phyloP scores from a whole-genome alignment of 2,329 filamentous ascomycete species.

The Aureobasidium leucospermi region DNA sequence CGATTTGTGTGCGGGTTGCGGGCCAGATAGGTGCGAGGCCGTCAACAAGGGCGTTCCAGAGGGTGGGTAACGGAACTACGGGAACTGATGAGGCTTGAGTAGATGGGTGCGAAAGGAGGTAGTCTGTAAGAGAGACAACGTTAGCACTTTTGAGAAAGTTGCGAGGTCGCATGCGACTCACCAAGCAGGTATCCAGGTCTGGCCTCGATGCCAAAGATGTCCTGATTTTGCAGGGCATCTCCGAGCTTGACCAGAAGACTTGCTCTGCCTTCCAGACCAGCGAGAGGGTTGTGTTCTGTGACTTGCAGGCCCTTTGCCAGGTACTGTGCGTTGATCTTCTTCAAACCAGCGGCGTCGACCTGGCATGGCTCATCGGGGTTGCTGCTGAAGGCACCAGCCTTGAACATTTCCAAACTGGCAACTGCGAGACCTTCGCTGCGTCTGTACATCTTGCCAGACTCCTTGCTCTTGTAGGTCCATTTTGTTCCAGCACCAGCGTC shows the following conservation, averaged over 20 bases:
- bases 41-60: slow-evolving; percentile 88
- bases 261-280: slow-evolving; percentile 77
- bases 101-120: slow-evolving; percentile 83
- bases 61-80: slow-evolving; percentile 74
- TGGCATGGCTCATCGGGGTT: slow-evolving; percentile 73
- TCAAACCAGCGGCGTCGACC: slow-evolving; percentile 78
- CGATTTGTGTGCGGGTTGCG: slow-evolving; percentile 72
- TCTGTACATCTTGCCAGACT: slow-evolving; percentile 73
- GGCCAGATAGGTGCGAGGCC: slow-evolving; percentile 87
- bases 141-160: slow-evolving; percentile 2
- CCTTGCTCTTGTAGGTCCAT: slow-evolving; percentile 89
- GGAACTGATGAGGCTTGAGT: slow-evolving; percentile 84
- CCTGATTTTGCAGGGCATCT: slow-evolving; percentile 67
- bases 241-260: slow-evolving; percentile 69
- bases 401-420: slow-evolving; percentile 84
- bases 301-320: slow-evolving; percentile 82
- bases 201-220: slow-evolving; percentile 76
- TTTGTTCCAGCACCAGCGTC: slow-evolving; percentile 83
- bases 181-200: slow-evolving; percentile 92
- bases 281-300: slow-evolving; percentile 68
- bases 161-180: slow-evolving; percentile 35
- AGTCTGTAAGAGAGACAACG: slow-evolving; percentile 51
- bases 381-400: slow-evolving; percentile 80
- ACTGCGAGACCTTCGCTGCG: slow-evolving; percentile 84
- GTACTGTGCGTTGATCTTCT: slow-evolving; percentile 62